Base-by-base conservation (phyloP, 352 stramenopile genomes). In the Phytophthora boehmeriae region DNA sequence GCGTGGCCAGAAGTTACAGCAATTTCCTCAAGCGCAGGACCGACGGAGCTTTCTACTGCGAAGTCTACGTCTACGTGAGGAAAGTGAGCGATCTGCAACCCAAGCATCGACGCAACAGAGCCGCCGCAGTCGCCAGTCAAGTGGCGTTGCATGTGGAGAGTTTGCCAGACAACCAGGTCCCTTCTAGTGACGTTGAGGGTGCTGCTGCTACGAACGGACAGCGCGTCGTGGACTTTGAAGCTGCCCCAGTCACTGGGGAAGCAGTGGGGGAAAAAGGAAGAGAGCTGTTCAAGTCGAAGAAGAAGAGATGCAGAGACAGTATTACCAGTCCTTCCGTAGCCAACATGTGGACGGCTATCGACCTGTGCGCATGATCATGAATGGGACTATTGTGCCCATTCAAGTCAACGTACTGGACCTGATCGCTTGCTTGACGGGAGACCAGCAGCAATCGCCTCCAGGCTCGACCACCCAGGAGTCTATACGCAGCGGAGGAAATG, bases 1-100 rank as follows among this genome's bases (percentile, higher is more conserved):
- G 85, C 27, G 77, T 93, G 49, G 73, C 77, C 54, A 77, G 86
- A 48, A 86, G 79, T 25, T 92, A 88, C 66, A 80, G 78, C 42
- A 93, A 93, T 43, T 92, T 83, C 52, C 75, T 93, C 58, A 91
- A 91, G 68, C 76, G 79, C 57, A 90, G 90, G 59, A 62, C 67
- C 22, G 45, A 63, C 19, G 68, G 68, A 16, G 64, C 61, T n/a
- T 92, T 90, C 54, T 76, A 89, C 58, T 93, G 80, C 59, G 82
- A 89, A 25, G 68, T 92, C 38, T 76, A 89, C 63, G 84, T 79
- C 43, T 93, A 89, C 51, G 83, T 93, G 17, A 78, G 78, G 49
- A 92, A 91, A 48, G 70, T 86, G 22, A 62, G 6, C 6, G 19
- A n/a, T 5, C 48, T 50, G 17, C 53, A 64, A 5, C 42, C 41